A percentile compares a stretch with the other conserved stretches of the same genome.
These are phyloP conservation scores for Mesotaenium endlicherianum DNA, from an alignment of 139 green algal genomes.

Conservation along the genomic window DNA sequence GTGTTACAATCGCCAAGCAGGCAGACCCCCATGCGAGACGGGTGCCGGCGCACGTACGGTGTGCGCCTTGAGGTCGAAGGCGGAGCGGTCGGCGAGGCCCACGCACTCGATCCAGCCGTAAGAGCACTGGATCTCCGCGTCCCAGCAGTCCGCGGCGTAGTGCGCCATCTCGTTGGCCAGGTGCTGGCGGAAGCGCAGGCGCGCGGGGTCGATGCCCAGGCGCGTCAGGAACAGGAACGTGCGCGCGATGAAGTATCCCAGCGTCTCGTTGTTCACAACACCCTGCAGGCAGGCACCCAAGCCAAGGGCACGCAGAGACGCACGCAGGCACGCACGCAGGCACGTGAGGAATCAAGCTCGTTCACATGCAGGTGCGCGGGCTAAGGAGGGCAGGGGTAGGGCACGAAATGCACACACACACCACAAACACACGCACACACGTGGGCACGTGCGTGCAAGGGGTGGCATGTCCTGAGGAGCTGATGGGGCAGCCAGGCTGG, in stretches of 20 bases:
- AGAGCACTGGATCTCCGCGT: conserved; percentile 90
- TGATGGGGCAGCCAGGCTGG: too few species aligned
- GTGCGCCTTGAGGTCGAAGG: conserved; percentile 84
- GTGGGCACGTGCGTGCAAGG: too few species aligned
- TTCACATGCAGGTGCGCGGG: too few species aligned
- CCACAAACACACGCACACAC: too few species aligned
- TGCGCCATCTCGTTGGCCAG: conserved; percentile 91
- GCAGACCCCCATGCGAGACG: neutral
- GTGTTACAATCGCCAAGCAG: neutral
- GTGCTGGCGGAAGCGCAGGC: conserved; percentile 95
- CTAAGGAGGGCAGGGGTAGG: too few species aligned
- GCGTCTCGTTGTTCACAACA: conserved; percentile 96
- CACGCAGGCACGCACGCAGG: too few species aligned
- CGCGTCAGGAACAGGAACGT: conserved; percentile 90
- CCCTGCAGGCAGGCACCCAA: conserved; percentile 51
- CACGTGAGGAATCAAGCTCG: too few species aligned
- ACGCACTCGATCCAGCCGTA: conserved; percentile 99
- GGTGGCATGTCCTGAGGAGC: too few species aligned
- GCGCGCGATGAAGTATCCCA: conserved; percentile 98
- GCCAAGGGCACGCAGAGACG: neutral
- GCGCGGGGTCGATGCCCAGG: conserved; percentile 78
- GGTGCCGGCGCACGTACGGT: neutral
- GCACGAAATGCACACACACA: too few species aligned
- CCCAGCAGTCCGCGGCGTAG: conserved; percentile 95
- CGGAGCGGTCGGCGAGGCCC: conserved; percentile 90